A percentile compares a stretch with the other conserved stretches of the same genome.
These are phyloP conservation scores for Medicago truncatula DNA, from an alignment of 306 rosid species.

Conservation along the genomic window DNA sequence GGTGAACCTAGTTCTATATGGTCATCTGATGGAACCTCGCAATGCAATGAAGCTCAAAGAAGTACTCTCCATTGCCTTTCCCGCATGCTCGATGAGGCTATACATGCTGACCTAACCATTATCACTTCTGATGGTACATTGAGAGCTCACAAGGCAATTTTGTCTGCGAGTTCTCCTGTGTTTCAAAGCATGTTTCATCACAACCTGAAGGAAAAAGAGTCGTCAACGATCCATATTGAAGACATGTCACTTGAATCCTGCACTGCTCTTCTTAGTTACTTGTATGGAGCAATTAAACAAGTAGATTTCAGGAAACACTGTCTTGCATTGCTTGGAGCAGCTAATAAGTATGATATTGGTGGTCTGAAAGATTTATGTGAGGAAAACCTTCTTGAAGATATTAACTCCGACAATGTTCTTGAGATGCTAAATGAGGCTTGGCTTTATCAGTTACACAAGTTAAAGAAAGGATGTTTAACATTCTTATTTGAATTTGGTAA, in stretches of 20 bases:
- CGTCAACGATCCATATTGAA: slow-evolving; percentile 72
- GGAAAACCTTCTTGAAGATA: slow-evolving; percentile 90
- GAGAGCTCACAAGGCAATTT: slow-evolving; percentile 83
- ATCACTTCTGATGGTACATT: slow-evolving; percentile 64
- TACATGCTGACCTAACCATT: slow-evolving; percentile 78
- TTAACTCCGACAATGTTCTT: slow-evolving; percentile 71
- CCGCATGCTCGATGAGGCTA: slow-evolving; percentile 80
- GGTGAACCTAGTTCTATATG: slow-evolving; percentile 73
- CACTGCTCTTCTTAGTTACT: slow-evolving; percentile 66
- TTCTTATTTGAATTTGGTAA: slow-evolving; percentile 86
- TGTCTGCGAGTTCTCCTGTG: slow-evolving; percentile 88
- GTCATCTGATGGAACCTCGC: slow-evolving; percentile 64
- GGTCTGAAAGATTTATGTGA: slow-evolving; percentile 79
- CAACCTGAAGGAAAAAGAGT: slow-evolving; percentile 78
- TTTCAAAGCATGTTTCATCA: slow-evolving; percentile 87
- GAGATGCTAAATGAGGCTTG: slow-evolving; percentile 84
- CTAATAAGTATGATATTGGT: slow-evolving; percentile 70
- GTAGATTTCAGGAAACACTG: slow-evolving; percentile 84
- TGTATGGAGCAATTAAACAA: slow-evolving; percentile 82
- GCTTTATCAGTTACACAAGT: slow-evolving; percentile 71
- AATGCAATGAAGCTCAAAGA: slow-evolving; percentile 59
- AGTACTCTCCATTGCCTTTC: slow-evolving; percentile 68
- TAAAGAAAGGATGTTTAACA: slow-evolving; percentile 82
- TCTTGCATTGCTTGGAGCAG: slow-evolving; percentile 76
- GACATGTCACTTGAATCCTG: slow-evolving; percentile 83